A percentile compares a stretch with the other conserved stretches of the same genome.
Conservation (phyloP, 768 basidiomycete genomes). For the Rhodotorula sphaerocarpa region DNA sequence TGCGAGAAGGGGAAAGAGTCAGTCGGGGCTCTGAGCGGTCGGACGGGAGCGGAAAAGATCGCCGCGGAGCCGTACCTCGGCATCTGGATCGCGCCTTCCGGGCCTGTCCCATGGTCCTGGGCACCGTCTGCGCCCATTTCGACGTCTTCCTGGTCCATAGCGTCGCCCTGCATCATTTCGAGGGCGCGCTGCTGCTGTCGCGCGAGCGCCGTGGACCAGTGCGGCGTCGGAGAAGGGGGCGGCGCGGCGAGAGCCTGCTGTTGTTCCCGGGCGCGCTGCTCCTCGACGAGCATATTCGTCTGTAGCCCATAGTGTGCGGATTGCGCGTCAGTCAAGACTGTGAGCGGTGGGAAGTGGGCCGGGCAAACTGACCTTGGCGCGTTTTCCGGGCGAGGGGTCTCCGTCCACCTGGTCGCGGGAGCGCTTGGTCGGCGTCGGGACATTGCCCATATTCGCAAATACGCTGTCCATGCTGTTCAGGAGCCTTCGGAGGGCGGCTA, state of each 20-base stretch:
- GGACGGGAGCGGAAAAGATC: no score
- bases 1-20: no score
- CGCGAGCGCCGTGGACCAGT: constrained; percentile 6
- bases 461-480: constrained; percentile 2
- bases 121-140: constrained; percentile 12
- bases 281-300: neutral
- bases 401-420: constrained; percentile 6
- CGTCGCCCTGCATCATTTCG: constrained; percentile 11
- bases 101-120: neutral
- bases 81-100: no score
- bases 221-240: constrained; percentile 3
- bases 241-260: neutral
- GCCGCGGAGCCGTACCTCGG: no score
- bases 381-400: constrained; percentile 3
- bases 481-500: neutral
- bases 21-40: no score
- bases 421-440: constrained; percentile 9
- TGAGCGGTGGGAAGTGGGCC: no score
- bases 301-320: no score
- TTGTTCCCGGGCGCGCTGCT: neutral
- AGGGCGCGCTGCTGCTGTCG: constrained; percentile 12
- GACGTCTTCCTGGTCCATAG: constrained; percentile 14
- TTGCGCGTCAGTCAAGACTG: no score
- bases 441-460: neutral
- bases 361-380: constrained; percentile 5